phyloP scores from a whole-genome alignment of 2,329 filamentous ascomycete genomes.

The Phialocephala subalpina region DNA sequence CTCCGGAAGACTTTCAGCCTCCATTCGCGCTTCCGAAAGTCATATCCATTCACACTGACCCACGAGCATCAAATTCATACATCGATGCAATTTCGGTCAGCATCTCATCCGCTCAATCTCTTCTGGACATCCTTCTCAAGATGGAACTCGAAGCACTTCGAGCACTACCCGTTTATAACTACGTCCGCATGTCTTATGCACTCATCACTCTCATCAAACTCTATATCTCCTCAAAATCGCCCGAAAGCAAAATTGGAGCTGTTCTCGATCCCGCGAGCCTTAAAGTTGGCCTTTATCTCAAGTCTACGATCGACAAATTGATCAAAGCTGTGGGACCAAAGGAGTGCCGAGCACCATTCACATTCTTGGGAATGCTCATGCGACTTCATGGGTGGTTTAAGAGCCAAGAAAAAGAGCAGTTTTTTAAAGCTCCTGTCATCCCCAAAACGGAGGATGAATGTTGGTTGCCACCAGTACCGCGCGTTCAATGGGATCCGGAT shows the following conservation, averaged over 20 bases:
- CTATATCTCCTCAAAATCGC: conserved; percentile 64
- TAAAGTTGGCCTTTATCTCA: conserved; percentile 68
- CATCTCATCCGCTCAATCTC: conserved; percentile 56
- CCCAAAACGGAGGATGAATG: conserved; percentile 23
- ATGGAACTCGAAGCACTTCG: conserved; percentile 53
- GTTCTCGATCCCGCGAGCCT: conserved; percentile 71
- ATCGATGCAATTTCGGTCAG: conserved; percentile 58
- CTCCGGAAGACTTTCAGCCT: conserved; percentile 54
- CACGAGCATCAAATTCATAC: conserved; percentile 49
- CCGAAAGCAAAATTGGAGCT: conserved; percentile 68
- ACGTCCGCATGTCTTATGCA: conserved; percentile 59
- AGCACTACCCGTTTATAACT: conserved; percentile 55
- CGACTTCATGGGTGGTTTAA: conserved; percentile 71
- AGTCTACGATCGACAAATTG: conserved; percentile 73
- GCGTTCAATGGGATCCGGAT: background rate
- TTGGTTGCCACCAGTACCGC: conserved; percentile 47
- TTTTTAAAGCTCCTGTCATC: conserved; percentile 22
- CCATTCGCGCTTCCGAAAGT: conserved; percentile 38
- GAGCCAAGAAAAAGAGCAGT: conserved; percentile 55
- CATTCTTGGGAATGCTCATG: conserved; percentile 72
- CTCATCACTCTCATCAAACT: conserved; percentile 63
- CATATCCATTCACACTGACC: conserved; percentile 30
- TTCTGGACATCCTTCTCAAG: conserved; percentile 56
- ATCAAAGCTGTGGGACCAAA: conserved; percentile 66
- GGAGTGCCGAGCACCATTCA: conserved; percentile 68